Evolutionary conservation across 139 green algal species (phyloP), one percentile per base, ranked within the genome.

Genomic region (Chlorella sp.): DNA sequence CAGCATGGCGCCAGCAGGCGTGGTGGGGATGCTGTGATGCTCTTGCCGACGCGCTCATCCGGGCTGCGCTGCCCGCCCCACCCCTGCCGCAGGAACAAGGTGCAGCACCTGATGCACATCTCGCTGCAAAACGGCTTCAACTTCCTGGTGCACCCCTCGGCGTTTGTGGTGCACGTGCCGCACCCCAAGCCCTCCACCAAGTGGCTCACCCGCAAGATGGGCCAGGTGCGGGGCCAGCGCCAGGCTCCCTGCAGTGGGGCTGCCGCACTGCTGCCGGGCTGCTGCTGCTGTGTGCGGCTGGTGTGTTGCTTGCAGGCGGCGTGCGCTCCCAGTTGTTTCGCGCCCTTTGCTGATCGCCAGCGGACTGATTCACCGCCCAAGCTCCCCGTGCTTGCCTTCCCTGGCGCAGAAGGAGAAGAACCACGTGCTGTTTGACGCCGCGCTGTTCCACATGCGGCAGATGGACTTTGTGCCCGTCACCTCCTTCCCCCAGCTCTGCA

Each of bases 51-150:
- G 9, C 24, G 17, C 40, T 36, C 69, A 20, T 40, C 60, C n/a
- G n/a, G n/a, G n/a, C n/a, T n/a, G 2, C 28, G 22, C 40, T 36
- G 38, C 69, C 44, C 1, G 26, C 44, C 13, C 30, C 34, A 6
- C 11, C 8, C 46, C 48, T 30, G 51, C 30, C 54, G 85, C 79
- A 88, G 79, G 77, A 90, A 91, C 81, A 91, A 90, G 73, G 85
- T 87, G 44, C 68, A 88, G 85, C 87, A 90, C 77, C 78, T 90
- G 44, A 83, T 90, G 80, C 87, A 90, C 84, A 75, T 91, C 70
- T 40, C 32, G 34, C 54, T 81, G 20, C 87, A 90, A 64, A 46
- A 80, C 77, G 67, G 62, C 28, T 82, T 90, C 51, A 73, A 73
- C 38, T 90, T 90, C 44, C 38, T 90, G 65, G 85, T 91, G 60